These are phyloP conservation scores for Stromatinia cepivora DNA, from an alignment of 2,329 filamentous ascomycete genomes.

Conservation along the genomic window DNA sequence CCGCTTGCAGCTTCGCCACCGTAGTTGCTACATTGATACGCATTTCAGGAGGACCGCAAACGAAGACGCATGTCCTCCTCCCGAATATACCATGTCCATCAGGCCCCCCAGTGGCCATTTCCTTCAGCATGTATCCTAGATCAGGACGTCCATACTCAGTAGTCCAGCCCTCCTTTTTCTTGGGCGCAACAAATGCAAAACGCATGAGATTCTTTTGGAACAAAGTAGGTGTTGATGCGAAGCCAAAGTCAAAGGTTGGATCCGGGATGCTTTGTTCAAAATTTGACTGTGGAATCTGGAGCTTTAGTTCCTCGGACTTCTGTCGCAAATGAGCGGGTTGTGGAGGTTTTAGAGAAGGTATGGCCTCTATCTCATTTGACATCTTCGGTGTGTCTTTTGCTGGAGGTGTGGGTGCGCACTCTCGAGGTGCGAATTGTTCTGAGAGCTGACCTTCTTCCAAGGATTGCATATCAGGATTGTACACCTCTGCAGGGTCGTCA, in stretches of 20 bases:
- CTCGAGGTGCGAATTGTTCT: conserved; percentile 28
- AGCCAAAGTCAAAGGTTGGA: conserved; percentile 72
- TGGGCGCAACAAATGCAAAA: conserved; percentile 76
- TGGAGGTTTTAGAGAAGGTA: conserved; percentile 22
- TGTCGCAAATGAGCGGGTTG: conserved; percentile 30
- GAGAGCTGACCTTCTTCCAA: conserved; percentile 26
- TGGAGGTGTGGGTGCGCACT: conserved; percentile 23
- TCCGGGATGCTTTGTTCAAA: conserved; percentile 16
- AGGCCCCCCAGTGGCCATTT: conserved; percentile 72
- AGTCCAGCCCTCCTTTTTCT: conserved; percentile 78
- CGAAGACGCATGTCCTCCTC: conserved; percentile 81
- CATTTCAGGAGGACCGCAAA: conserved; percentile 88
- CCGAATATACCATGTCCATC: conserved; percentile 72
- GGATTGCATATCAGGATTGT: background rate
- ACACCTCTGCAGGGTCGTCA: conserved; percentile 32
- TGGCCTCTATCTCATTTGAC: conserved; percentile 5
- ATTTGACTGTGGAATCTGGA: conserved; percentile 30
- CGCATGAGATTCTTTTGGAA: conserved; percentile 89
- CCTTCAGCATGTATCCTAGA: conserved; percentile 79
- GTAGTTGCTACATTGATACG: conserved; percentile 83
- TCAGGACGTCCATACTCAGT: conserved; percentile 92
- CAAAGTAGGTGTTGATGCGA: conserved; percentile 79
- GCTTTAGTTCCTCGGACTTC: conserved; percentile 31
- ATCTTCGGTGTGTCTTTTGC: conserved; percentile 15
- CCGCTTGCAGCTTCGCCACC: conserved; percentile 77